Evolutionary conservation across 23 red algal genomes (phyloP).

Genomic region (Gracilaria gracilis): DNA sequence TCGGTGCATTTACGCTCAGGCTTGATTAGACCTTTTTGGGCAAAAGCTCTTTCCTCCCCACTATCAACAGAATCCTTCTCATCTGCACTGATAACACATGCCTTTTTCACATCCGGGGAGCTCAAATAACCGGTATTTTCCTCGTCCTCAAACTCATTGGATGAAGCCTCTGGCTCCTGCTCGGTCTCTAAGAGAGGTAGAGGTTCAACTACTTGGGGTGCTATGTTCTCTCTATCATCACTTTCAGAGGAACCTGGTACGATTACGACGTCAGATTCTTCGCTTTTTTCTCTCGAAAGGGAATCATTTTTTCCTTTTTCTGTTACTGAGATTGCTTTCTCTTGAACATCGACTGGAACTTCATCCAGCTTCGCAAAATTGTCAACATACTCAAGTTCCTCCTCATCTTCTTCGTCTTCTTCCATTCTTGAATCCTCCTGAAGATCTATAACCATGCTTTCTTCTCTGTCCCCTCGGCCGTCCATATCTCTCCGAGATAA

Average conservation of each 20-base stretch:
- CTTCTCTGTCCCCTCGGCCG: neutral
- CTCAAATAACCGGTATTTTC: neutral
- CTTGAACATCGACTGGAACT: neutral
- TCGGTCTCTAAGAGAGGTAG: neutral
- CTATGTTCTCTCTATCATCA: neutral
- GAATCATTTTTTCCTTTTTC: neutral
- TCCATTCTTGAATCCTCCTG: constrained; percentile 6
- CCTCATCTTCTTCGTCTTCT: neutral
- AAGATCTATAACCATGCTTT: constrained; percentile 8
- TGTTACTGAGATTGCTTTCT: too few relatives aligned
- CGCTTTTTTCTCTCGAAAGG: neutral
- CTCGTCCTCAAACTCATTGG: neutral
- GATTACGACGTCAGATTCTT: neutral
- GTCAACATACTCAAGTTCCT: neutral
- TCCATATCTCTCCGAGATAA: neutral
- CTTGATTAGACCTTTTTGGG: constrained; percentile 8
- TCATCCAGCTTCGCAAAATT: neutral
- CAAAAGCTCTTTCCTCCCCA: neutral
- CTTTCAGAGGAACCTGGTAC: neutral
- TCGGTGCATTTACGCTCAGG: neutral
- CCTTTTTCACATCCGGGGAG: neutral
- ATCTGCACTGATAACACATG: neutral
- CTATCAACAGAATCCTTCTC: neutral
- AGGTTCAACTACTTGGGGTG: neutral
- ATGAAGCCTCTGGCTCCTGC: neutral